Percentiles rank a stretch among this genome's conserved stretches.
These are phyloP conservation scores for Hemisphaericaspora lyxosophila DNA, from an alignment of 1,139 yeast genomes.

Conservation along the genomic window DNA sequence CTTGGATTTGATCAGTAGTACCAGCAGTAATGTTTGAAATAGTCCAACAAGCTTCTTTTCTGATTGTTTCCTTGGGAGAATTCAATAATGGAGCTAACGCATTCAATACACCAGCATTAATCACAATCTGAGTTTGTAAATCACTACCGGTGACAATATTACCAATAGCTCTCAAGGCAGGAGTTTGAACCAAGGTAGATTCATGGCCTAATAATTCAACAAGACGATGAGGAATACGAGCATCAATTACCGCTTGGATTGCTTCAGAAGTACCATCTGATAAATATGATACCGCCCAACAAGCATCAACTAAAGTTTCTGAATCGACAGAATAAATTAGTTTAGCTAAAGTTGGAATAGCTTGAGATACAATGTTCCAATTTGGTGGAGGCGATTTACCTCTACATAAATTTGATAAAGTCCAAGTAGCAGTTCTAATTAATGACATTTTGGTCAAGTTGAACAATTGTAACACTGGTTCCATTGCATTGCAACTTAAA, in stretches of 20 bases:
- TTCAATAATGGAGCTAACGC: slow-evolving; percentile 79
- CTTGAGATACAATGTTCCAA: slow-evolving; percentile 83
- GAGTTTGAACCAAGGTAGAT: slow-evolving; percentile 88
- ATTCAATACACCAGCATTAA: slow-evolving; percentile 87
- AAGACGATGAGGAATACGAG: slow-evolving; percentile 89
- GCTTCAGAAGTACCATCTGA: slow-evolving; percentile 92
- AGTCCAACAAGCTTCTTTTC: slow-evolving; percentile 99
- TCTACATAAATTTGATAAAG: slow-evolving; percentile 91
- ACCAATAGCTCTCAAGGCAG: slow-evolving; percentile 96
- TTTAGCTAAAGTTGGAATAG: slow-evolving; percentile 90
- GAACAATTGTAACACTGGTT: slow-evolving; percentile 78
- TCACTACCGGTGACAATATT: slow-evolving; percentile 98
- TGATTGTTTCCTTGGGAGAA: slow-evolving; percentile 86
- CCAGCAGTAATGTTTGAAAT: slow-evolving; percentile 98
- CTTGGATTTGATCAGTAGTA: slow-evolving; percentile 90
- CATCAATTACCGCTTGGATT: slow-evolving; percentile 95
- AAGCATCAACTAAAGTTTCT: slow-evolving; percentile 93
- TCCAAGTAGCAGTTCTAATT: slow-evolving; percentile 97
- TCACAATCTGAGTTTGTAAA: slow-evolving; percentile 89
- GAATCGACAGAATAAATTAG: slow-evolving; percentile 86
- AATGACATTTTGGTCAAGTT: slow-evolving; percentile 80
- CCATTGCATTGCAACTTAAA: slow-evolving; percentile 81
- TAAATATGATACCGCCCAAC: slow-evolving; percentile 97
- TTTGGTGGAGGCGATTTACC: slow-evolving; percentile 97
- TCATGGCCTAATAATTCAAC: slow-evolving; percentile 87